These are phyloP conservation scores for Yamadazyma taylorii DNA, from an alignment of 1,139 yeast genomes.

Conservation along the genomic window DNA sequence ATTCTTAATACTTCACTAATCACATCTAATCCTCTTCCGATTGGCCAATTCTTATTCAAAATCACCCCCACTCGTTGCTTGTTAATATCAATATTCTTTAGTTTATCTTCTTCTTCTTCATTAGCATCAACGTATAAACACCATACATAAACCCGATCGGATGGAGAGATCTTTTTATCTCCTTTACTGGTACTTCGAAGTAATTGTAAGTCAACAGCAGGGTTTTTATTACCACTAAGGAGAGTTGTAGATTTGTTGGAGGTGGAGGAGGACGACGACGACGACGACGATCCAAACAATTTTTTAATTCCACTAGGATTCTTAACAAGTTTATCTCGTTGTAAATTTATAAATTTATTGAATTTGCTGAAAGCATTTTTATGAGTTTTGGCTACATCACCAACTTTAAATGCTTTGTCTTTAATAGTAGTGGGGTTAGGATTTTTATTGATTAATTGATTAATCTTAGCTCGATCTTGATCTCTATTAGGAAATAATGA, in stretches of 20 bases:
- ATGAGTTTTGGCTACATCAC: slow-evolving; percentile 26
- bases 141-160: slow-evolving; percentile 66
- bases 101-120: slow-evolving; percentile 25
- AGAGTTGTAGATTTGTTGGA: background rate
- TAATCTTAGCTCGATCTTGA: slow-evolving; percentile 37
- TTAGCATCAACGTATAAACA: slow-evolving; percentile 47
- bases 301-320: slow-evolving; percentile 15
- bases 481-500: slow-evolving; percentile 60
- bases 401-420: slow-evolving; percentile 26
- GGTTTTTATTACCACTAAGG: slow-evolving; percentile 9
- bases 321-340: slow-evolving; percentile 19
- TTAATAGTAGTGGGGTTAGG: slow-evolving; percentile 31
- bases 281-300: slow-evolving; percentile 16
- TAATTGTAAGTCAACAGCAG: slow-evolving; percentile 26
- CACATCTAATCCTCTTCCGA: slow-evolving; percentile 76
- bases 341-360: slow-evolving; percentile 41
- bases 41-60: slow-evolving; percentile 65
- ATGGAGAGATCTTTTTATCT: slow-evolving; percentile 52
- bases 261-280: background rate
- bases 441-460: slow-evolving; percentile 27
- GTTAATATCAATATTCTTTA: slow-evolving; percentile 26
- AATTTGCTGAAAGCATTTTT: slow-evolving; percentile 47
- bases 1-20: slow-evolving; percentile 57
- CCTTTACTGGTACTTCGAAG: slow-evolving; percentile 65
- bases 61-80: slow-evolving; percentile 42